Evolutionary conservation across 805 yeast species (phyloP).

Genomic region (Candida ovalis): DNA sequence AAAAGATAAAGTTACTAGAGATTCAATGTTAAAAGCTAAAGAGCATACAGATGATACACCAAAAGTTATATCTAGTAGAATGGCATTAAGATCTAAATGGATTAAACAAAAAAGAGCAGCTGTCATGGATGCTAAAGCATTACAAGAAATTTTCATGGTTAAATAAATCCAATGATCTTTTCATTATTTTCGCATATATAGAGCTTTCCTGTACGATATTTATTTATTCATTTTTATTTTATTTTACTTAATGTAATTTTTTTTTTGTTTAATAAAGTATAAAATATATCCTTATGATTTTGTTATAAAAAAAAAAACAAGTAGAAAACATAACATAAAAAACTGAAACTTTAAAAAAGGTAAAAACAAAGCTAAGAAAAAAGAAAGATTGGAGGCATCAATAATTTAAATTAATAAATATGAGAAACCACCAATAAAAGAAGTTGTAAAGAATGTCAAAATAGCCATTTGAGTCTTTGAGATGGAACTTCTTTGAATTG

Average conservation of each 20-base stretch:
- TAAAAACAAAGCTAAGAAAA: neutral
- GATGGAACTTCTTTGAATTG: too few relatives aligned
- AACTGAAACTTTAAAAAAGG: neutral
- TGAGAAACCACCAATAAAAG: slow-evolving; percentile 44
- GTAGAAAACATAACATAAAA: too few relatives aligned
- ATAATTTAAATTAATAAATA: slow-evolving; percentile 26
- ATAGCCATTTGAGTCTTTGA: slow-evolving; percentile 29
- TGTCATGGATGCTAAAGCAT: slow-evolving; percentile 80
- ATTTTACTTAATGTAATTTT: too few relatives aligned
- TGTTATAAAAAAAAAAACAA: too few relatives aligned
- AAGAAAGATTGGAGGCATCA: neutral
- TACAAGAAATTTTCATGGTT: slow-evolving; percentile 92
- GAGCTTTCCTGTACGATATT: neutral
- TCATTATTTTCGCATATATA: neutral
- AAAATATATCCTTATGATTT: too few relatives aligned
- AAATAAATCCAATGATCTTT: slow-evolving; percentile 17
- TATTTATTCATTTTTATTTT: neutral
- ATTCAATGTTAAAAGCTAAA: slow-evolving; percentile 39
- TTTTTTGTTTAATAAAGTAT: too few relatives aligned
- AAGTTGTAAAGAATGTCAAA: slow-evolving; percentile 33
- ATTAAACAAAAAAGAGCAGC: slow-evolving; percentile 90
- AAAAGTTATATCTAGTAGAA: slow-evolving; percentile 45
- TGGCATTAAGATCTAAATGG: slow-evolving; percentile 80
- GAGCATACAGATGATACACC: slow-evolving; percentile 19
- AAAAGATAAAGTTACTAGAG: slow-evolving; percentile 33